Evolutionary conservation across 1,284 basidiomycete species (phyloP).

Genomic region (Mycena sp.): DNA sequence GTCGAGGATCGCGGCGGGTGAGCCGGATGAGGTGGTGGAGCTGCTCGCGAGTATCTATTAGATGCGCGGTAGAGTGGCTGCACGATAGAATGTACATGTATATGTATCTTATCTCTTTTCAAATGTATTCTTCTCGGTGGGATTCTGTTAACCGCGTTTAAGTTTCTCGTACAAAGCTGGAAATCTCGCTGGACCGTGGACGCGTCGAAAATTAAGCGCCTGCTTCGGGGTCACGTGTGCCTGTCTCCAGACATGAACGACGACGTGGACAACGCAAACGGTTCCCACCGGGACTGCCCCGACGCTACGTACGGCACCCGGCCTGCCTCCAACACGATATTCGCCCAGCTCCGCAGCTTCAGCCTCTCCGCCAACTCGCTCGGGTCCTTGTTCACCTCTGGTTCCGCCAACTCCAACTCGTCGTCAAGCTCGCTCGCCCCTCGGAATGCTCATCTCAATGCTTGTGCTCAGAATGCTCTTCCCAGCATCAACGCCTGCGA

Average conservation of each 20-base stretch:
- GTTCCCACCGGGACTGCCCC: no score
- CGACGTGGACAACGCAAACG: neutral
- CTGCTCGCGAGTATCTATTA: slow-evolving; percentile 59
- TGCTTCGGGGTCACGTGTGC: neutral
- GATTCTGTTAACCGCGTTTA: no score
- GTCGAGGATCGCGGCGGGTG: slow-evolving; percentile 58
- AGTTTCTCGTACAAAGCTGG: no score
- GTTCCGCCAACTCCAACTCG: no score
- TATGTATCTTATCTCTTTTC: no score
- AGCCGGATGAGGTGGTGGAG: slow-evolving; percentile 57
- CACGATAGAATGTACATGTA: neutral
- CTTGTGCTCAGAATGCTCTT: no score
- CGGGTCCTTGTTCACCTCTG: slow-evolving; percentile 18
- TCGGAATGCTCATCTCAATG: no score
- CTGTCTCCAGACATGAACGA: neutral
- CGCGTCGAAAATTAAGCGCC: no score
- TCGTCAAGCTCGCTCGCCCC: no score
- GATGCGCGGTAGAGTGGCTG: neutral
- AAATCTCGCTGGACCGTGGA: no score
- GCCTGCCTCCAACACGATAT: slow-evolving; percentile 1
- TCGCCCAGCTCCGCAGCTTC: slow-evolving; percentile 25
- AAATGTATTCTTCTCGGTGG: no score
- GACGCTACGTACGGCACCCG: slow-evolving; percentile 4
- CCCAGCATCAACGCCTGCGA: no score
- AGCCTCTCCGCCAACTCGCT: slow-evolving; percentile 6